Conservation (phyloP, 441 rosid species). For the Populus hybrid region DNA sequence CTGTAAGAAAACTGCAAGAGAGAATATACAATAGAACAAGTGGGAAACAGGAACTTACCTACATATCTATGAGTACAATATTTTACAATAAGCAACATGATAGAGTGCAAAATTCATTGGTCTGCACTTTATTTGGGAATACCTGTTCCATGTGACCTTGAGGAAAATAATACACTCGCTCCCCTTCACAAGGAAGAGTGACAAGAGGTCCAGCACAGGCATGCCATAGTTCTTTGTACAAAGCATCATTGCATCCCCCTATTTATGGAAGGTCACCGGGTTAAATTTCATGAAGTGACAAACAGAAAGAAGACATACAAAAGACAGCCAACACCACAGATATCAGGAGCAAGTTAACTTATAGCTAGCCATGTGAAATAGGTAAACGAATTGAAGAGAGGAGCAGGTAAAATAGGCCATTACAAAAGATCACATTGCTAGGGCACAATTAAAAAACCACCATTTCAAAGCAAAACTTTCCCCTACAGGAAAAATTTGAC, state of each 20-base stretch:
- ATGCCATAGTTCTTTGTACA: slow-evolving; percentile 88
- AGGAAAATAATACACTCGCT: slow-evolving; percentile 97
- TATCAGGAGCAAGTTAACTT: neutral
- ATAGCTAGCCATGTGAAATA: neutral
- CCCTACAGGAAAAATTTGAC: neutral
- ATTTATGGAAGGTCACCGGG: slow-evolving; percentile 10
- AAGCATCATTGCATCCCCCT: slow-evolving; percentile 67
- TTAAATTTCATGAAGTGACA: neutral
- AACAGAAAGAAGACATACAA: neutral
- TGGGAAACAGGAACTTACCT: neutral
- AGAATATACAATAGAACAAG: neutral
- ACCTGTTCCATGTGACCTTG: slow-evolving; percentile 99
- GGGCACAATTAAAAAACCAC: neutral
- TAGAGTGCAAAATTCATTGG: neutral
- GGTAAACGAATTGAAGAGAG: neutral
- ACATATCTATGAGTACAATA: neutral
- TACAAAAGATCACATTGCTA: neutral
- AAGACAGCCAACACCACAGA: neutral
- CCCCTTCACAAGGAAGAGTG: slow-evolving; percentile 85
- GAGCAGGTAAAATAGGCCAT: neutral
- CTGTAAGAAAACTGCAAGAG: neutral
- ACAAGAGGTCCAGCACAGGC: slow-evolving; percentile 99
- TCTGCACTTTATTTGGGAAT: slow-evolving; percentile 2
- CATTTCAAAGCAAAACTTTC: neutral
- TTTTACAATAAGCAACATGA: neutral